Percentiles rank a stretch among this genome's conserved stretches.
These are phyloP conservation scores for Sphaerulina populicola DNA, from an alignment of 2,329 filamentous ascomycete species.

Conservation along the genomic window DNA sequence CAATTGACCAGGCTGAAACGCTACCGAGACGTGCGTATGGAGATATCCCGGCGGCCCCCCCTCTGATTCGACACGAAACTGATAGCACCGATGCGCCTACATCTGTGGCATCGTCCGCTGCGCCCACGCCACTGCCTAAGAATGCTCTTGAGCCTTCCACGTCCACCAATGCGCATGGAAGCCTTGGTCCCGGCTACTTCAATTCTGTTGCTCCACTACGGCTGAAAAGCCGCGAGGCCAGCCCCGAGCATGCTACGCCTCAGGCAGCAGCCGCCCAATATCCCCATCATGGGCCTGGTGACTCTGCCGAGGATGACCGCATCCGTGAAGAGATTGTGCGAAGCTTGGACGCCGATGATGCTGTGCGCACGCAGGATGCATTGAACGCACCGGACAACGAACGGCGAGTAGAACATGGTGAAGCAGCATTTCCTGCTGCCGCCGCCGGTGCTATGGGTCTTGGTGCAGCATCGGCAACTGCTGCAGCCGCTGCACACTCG, in stretches of 20 bases:
- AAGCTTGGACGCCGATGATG: slow-evolving; percentile 42
- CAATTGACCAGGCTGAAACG: slow-evolving; percentile 24
- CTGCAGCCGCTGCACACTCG: background rate
- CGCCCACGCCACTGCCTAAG: slow-evolving; percentile 40
- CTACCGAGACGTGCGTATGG: slow-evolving; percentile 17
- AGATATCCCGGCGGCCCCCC: slow-evolving; percentile 13
- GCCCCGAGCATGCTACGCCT: slow-evolving; percentile 19
- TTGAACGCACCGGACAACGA: slow-evolving; percentile 25
- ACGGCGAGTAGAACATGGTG: slow-evolving; percentile 19
- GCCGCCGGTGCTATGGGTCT: slow-evolving; percentile 3
- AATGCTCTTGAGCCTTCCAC: slow-evolving; percentile 35
- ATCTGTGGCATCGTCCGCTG: slow-evolving; percentile 21
- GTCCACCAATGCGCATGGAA: slow-evolving; percentile 1
- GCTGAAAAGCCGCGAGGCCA: slow-evolving; percentile 21
- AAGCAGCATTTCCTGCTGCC: slow-evolving; percentile 25
- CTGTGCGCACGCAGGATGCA: slow-evolving; percentile 25
- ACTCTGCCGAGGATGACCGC: slow-evolving; percentile 49
- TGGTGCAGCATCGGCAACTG: slow-evolving; percentile 3
- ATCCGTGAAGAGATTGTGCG: slow-evolving; percentile 67
- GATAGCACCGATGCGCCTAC: slow-evolving; percentile 18
- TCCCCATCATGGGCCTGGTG: slow-evolving; percentile 11
- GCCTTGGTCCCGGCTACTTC: slow-evolving; percentile 15
- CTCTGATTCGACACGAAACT: slow-evolving; percentile 17
- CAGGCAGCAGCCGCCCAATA: slow-evolving; percentile 4
- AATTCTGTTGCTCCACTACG: slow-evolving; percentile 19